phyloP scores from a whole-genome alignment of 352 stramenopile genomes.

The Aphanomyces stellatus region DNA sequence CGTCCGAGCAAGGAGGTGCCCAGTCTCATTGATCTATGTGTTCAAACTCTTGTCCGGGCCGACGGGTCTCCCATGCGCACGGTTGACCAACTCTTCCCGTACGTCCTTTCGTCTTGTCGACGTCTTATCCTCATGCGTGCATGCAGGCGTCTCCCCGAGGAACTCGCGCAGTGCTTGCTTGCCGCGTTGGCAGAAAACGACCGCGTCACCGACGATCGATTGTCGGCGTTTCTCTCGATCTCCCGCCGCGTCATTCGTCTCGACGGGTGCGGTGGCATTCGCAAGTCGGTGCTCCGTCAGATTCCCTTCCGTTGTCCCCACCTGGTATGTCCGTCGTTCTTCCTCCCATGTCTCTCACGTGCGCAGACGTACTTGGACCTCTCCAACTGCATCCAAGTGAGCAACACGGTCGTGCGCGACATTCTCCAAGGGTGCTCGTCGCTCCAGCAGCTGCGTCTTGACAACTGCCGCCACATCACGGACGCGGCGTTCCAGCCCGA shows the following conservation, averaged over 20 bases:
- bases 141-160: constrained; percentile 59
- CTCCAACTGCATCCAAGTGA: constrained; percentile 80
- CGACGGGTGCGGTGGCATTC: constrained; percentile 59
- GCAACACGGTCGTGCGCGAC: constrained; percentile 72
- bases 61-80: constrained; percentile 9
- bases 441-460: constrained; percentile 70
- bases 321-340: constrained; percentile 31
- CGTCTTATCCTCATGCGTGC: not conserved
- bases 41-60: constrained; percentile 6
- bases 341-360: not conserved
- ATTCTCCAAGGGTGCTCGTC: constrained; percentile 68
- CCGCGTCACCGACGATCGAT: constrained; percentile 72
- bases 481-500: constrained; percentile 81
- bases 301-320: constrained; percentile 78
- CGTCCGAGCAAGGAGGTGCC: not conserved
- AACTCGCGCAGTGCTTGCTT: constrained; percentile 68
- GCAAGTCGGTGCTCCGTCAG: constrained; percentile 80
- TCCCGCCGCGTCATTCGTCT: constrained; percentile 63
- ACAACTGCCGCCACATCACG: constrained; percentile 80
- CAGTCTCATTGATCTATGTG: constrained; percentile 15
- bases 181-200: constrained; percentile 60
- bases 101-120: not conserved
- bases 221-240: constrained; percentile 75
- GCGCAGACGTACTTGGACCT: constrained; percentile 68
- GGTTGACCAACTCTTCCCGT: constrained; percentile 17